These are phyloP conservation scores for Metarhizium humberi DNA, from an alignment of 2,329 filamentous ascomycete species.

Conservation along the genomic window DNA sequence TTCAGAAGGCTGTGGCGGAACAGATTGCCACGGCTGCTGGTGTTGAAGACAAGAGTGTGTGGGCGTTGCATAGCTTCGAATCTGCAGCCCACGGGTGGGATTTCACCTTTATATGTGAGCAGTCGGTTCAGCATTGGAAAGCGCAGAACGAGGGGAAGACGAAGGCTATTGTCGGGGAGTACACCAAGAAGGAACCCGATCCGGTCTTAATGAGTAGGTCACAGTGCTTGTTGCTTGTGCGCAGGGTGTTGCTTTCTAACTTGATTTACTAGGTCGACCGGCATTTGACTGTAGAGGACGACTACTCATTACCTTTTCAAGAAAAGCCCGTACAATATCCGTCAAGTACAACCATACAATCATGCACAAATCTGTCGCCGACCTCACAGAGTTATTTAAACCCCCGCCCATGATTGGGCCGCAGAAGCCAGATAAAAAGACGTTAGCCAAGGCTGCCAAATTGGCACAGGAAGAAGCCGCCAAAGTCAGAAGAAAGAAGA, in stretches of 20 bases:
- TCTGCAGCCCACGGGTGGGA: constrained; percentile 40
- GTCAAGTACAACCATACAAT: constrained; percentile 48
- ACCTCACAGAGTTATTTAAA: constrained; percentile 37
- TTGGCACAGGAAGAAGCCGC: constrained; percentile 17
- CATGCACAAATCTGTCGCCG: constrained; percentile 44
- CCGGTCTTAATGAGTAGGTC: constrained; percentile 33
- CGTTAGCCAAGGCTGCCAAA: constrained; percentile 2
- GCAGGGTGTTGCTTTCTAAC: background rate
- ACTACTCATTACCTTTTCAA: constrained; percentile 40
- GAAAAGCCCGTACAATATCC: constrained; percentile 34
- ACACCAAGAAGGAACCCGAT: constrained; percentile 38
- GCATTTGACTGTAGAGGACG: constrained; percentile 50
- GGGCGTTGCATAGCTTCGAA: constrained; percentile 36
- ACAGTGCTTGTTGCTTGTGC: background rate
- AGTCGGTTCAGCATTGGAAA: constrained; percentile 42
- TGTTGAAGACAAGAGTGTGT: constrained; percentile 37
- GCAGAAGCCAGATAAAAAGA: constrained; percentile 12
- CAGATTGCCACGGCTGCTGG: constrained; percentile 36
- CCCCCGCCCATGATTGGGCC: constrained; percentile 29
- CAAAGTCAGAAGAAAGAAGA: constrained; percentile 19
- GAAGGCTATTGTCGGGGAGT: constrained; percentile 36
- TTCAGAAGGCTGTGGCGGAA: constrained; percentile 40
- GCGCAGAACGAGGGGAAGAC: constrained; percentile 33
- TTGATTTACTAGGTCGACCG: constrained; percentile 33
- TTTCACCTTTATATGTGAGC: constrained; percentile 43